A percentile compares a stretch with the other conserved stretches of the same genome.
Evolutionary conservation across 2,329 filamentous ascomycete species (phyloP).

Genomic region (Penicillium oxalicum): DNA sequence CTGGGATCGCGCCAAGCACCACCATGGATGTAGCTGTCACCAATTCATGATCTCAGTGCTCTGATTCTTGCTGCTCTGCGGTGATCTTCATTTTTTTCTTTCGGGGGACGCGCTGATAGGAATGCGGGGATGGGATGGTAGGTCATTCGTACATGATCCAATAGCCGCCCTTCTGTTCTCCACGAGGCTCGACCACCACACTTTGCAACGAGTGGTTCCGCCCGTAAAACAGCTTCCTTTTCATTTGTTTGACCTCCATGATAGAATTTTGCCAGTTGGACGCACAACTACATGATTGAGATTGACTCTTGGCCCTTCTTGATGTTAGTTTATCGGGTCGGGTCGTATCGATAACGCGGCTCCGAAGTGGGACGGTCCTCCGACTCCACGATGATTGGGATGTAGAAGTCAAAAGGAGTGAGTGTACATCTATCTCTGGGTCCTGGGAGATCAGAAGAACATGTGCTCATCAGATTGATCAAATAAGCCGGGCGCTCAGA

Average conservation of each 20-base stretch:
- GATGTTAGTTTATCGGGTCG: background rate
- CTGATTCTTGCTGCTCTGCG: background rate
- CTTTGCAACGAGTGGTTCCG: constrained; percentile 29
- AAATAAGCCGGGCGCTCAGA: too few species aligned
- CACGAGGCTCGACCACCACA: constrained; percentile 25
- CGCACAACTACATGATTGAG: background rate
- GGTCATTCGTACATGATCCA: constrained; percentile 36
- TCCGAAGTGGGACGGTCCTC: constrained; percentile 2
- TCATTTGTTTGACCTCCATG: constrained; percentile 21
- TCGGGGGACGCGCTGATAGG: background rate
- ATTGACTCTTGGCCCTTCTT: background rate
- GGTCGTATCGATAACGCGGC: constrained; percentile 1
- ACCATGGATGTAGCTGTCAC: constrained; percentile 42
- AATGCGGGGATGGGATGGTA: background rate
- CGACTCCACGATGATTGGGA: background rate
- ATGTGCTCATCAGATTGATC: too few species aligned
- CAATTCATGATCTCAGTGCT: too few species aligned
- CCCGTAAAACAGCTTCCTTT: constrained; percentile 24
- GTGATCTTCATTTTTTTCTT: constrained; percentile 4
- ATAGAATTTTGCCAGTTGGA: constrained; percentile 12
- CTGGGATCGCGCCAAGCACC: constrained; percentile 46
- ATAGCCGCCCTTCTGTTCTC: constrained; percentile 22
- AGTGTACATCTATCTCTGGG: too few species aligned
- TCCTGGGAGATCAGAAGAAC: too few species aligned
- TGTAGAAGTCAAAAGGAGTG: too few species aligned